Conservation (phyloP, 805 yeast genomes). For the Tetrapisispora arboricola region DNA sequence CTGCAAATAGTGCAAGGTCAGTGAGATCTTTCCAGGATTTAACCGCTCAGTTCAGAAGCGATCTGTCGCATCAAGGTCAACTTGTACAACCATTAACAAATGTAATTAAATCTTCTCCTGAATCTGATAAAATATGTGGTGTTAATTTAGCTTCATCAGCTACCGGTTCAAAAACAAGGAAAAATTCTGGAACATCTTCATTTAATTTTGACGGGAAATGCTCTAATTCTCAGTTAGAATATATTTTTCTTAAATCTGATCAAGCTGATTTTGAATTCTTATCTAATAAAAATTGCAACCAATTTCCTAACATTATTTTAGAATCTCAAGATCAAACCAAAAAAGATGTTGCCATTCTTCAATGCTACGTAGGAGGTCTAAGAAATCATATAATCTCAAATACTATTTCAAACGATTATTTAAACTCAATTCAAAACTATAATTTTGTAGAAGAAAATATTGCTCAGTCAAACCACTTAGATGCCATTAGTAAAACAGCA, state of each 20-base stretch:
- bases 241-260: not conserved
- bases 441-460: not conserved
- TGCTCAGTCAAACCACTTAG: not conserved
- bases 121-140: no score
- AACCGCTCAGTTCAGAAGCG: not conserved
- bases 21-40: constrained; percentile 18
- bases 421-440: not conserved
- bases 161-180: not conserved
- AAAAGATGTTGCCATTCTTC: constrained; percentile 11
- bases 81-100: not conserved
- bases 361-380: constrained; percentile 28
- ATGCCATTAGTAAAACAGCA: constrained; percentile 16
- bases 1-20: constrained; percentile 8
- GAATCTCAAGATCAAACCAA: constrained; percentile 3
- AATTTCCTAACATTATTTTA: constrained; percentile 15
- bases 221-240: not conserved
- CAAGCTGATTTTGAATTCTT: not conserved
- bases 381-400: constrained; percentile 20
- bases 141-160: not conserved
- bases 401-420: constrained; percentile 1
- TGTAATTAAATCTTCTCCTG: not conserved
- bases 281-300: constrained; percentile 10
- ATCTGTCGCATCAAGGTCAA: not conserved
- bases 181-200: not conserved
- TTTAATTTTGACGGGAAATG: not conserved